Conservation (phyloP, 1,284 basidiomycete genomes). For the Trichosporon faecale region DNA sequence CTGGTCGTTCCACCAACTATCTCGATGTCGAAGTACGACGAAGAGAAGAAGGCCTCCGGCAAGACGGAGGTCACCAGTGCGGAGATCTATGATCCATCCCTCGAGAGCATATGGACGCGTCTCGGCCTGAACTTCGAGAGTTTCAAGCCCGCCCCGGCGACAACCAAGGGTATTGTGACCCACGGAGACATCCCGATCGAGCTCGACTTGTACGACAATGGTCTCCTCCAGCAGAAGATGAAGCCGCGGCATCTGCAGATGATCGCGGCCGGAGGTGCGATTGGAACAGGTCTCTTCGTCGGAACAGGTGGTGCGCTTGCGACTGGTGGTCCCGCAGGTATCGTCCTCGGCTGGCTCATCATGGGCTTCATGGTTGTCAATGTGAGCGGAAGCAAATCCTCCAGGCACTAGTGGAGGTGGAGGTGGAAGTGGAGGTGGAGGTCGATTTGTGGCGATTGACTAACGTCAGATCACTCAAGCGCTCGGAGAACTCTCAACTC, state of each 20-base stretch:
- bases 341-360: slow-evolving; percentile 51
- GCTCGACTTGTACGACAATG: slow-evolving; percentile 38
- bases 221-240: slow-evolving; percentile 52
- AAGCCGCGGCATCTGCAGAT: slow-evolving; percentile 49
- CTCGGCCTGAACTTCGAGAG: slow-evolving; percentile 50
- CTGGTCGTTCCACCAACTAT: not conserved
- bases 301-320: slow-evolving; percentile 54
- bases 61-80: not conserved
- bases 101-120: slow-evolving; percentile 49
- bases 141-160: slow-evolving; percentile 52
- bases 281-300: slow-evolving; percentile 53
- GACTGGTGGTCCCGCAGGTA: slow-evolving; percentile 55
- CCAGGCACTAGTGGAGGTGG: no score
- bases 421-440: no score
- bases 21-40: not conserved
- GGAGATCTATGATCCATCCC: slow-evolving; percentile 48
- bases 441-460: not conserved
- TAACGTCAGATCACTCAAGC: slow-evolving; percentile 44
- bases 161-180: slow-evolving; percentile 29
- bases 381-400: slow-evolving; percentile 9
- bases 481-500: slow-evolving; percentile 54
- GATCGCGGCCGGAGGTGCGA: slow-evolving; percentile 55
- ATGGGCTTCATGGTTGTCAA: slow-evolving; percentile 33
- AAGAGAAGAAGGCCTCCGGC: not conserved
- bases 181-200: slow-evolving; percentile 43